Evolutionary conservation across 2,329 filamentous ascomycete species (phyloP), one percentile per base, ranked within the genome.

Genomic region (Calonectria honghensis): DNA sequence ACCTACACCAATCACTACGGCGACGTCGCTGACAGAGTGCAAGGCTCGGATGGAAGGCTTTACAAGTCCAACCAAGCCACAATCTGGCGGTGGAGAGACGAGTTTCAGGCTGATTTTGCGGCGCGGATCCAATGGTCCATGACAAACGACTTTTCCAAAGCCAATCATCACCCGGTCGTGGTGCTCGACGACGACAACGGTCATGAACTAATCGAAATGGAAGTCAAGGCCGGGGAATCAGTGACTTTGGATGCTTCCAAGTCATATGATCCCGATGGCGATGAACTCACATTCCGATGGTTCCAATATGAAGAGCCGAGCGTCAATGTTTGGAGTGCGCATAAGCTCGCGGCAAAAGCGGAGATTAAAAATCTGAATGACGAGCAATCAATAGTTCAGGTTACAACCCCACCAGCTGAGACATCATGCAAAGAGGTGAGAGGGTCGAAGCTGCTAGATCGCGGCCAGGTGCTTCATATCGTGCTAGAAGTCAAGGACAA

Each of bases 401-500:
- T 88, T 11, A 74, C 65, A 10, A 41, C 84, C 11, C 87, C 87
- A 2, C 77, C 80, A 7, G 82, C 85, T 4, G 57, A 63, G 9
- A 35, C 35, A 35, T 57, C 52, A 35, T 57, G 52, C 29, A 57
- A 35, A 18, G 52, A 57, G 31, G 52, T 57, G 20, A 35, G 52
- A 29, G 52, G 52, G 18, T n/a, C 52, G 1, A 81, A 84, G 59
- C 81, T 84, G 16, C 75, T 86, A 41, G 80, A 78, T 6, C 81
- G 82, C 63, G 88, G 88, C 4, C 84, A 88, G 78, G 75, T 85
- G 57, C 81, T 89, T 73, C 88, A 90, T 80, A 75, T 90, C 32
- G 87, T 90, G 41, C 80, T 90, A 3, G 86, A 89, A 74, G 87
- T 89, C 13, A 86, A 79, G 13, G 86, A 88, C 72, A 79, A 82